phyloP scores from a whole-genome alignment of 768 basidiomycete genomes.

The Podaxis mareebaensis region DNA sequence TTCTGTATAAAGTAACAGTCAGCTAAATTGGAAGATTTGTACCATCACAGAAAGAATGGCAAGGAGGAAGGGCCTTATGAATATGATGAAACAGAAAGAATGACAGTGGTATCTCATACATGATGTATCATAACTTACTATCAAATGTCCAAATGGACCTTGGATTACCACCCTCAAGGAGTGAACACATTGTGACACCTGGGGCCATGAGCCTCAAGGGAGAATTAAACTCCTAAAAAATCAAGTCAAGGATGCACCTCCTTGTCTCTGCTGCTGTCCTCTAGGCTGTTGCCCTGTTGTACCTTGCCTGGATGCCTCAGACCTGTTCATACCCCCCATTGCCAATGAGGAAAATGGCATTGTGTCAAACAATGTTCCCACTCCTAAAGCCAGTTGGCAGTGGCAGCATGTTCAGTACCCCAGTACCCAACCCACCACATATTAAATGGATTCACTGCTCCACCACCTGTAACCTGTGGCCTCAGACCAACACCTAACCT shows the following conservation, averaged over 20 bases:
- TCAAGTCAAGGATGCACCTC: conserved; percentile 51
- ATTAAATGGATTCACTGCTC: conserved; percentile 62
- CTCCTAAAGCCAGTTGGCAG: conserved; percentile 10
- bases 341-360: neutral
- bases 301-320: neutral
- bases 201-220: neutral
- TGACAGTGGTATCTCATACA: conserved; percentile 19
- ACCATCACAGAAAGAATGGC: conserved; percentile 17
- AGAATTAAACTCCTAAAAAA: neutral
- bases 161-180: neutral
- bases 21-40: no score
- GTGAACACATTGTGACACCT: no score
- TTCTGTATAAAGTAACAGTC: no score
- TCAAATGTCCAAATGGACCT: neutral
- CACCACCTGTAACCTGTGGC: conserved; percentile 66
- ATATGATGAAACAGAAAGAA: neutral
- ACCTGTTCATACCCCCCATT: neutral
- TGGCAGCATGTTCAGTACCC: conserved; percentile 7
- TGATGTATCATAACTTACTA: neutral
- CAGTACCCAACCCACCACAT: conserved; percentile 24
- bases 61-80: conserved; percentile 4
- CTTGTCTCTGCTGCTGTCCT: conserved; percentile 41
- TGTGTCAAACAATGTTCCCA: conserved; percentile 6
- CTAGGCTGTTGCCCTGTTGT: conserved; percentile 14
- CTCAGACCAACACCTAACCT: conserved; percentile 51